Evolutionary conservation across 768 basidiomycete genomes (phyloP), one percentile per base, ranked within the genome.

Genomic region (Coprinopsis sp.): DNA sequence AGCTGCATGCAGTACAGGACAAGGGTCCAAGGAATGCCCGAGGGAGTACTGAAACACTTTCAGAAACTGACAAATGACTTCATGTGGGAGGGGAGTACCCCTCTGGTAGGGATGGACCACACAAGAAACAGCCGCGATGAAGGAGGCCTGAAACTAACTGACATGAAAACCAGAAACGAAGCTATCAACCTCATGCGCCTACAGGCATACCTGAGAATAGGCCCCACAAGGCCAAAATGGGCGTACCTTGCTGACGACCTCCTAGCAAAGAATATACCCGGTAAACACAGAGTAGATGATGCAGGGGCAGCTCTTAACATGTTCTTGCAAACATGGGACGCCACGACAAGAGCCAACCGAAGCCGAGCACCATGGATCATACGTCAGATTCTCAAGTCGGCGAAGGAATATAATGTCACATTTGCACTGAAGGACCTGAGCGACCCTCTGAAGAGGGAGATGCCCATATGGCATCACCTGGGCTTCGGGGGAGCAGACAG

Each of bases 121-220:
- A 11, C 27, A 24, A 7, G 7, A 7, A 7, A 23, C 12, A 24
- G 27, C 5, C 22, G 22, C 12, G 19, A 8, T 12, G 19, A 21
- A 19, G 39, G 39, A 5, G 62, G 63, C 0, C 25, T 44, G 12
- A 51, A 44, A 10, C 33, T 63, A 0, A 47, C 59, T 1, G 55
- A 66, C 43, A 31, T 66, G 0, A 13, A 45, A 21, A 36, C 52
- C 0, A 37, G 62, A 16, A 62, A 60, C 8, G 45, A 60, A 25
- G 58, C 60, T 0, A 59, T 61, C 2, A 33, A 53, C 6, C 2
- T 63, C 0, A 64, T 55, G 46, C 58, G 53, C 29, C 27, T 60
- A 0, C 51, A 58, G 10, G 29, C 39, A 13, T 63, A 55, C 51
- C 53, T 63, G n/a, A n/a, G n/a, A n/a, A n/a, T n/a, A n/a, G n/a